Evolutionary conservation across 306 rosid species (phyloP).

Genomic region (Malus domestica): DNA sequence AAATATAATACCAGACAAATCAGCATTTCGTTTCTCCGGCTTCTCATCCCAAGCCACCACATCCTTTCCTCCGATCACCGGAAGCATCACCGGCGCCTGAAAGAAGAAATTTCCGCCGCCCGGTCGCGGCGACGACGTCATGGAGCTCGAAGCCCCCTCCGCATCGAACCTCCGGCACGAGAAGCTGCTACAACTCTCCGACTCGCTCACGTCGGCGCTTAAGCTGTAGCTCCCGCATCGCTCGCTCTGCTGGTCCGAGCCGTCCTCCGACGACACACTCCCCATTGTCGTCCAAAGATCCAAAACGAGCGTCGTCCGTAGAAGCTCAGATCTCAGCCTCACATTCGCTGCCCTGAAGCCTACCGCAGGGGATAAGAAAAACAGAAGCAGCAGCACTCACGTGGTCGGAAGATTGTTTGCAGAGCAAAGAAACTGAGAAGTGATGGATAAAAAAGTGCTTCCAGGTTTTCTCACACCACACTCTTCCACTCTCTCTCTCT

Average conservation of each 20-base stretch:
- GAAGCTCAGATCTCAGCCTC: constrained; percentile 23
- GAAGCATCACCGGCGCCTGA: constrained; percentile 56
- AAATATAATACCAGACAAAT: constrained; percentile 53
- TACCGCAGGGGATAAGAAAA: background rate
- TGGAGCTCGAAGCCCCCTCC: constrained; percentile 70
- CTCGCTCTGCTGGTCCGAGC: constrained; percentile 68
- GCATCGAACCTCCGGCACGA: constrained; percentile 61
- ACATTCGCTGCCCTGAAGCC: constrained; percentile 17
- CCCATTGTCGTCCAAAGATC: constrained; percentile 35
- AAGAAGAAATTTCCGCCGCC: constrained; percentile 27
- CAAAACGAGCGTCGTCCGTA: background rate
- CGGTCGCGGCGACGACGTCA: constrained; percentile 61
- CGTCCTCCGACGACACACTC: constrained; percentile 66
- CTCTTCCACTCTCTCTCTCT: constrained; percentile 5
- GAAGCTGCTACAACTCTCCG: constrained; percentile 83
- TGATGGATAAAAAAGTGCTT: background rate
- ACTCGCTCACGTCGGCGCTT: constrained; percentile 92
- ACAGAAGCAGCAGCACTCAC: background rate
- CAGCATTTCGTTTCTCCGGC: constrained; percentile 36
- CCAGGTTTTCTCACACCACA: constrained; percentile 1
- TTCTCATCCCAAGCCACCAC: constrained; percentile 67
- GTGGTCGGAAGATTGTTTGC: background rate
- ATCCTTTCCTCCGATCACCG: constrained; percentile 65
- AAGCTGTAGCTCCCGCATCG: constrained; percentile 83
- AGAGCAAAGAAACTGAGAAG: background rate